Conservation (phyloP, 2,329 filamentous ascomycete genomes). For the Pseudocercospora macadamiae region DNA sequence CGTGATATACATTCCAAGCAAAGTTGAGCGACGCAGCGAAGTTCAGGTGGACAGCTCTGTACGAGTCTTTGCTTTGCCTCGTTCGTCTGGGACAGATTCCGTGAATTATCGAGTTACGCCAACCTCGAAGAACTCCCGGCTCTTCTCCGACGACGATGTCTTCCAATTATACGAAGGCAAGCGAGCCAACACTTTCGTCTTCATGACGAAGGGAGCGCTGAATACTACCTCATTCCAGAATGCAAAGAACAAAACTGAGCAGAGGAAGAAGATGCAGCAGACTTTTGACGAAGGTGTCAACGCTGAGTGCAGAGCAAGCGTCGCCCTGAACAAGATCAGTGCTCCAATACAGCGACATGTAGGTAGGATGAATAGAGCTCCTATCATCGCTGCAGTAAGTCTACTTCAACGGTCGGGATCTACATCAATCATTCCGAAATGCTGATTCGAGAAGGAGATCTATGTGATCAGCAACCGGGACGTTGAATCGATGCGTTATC, state of each 20-base stretch:
- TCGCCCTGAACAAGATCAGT: conserved; percentile 8
- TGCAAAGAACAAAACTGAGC: not conserved
- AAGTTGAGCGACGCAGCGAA: not conserved
- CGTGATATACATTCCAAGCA: conserved; percentile 10
- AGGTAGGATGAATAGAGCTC: conserved; percentile 7
- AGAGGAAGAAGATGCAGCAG: not conserved
- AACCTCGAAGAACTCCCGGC: not conserved
- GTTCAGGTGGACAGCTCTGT: conserved; percentile 4
- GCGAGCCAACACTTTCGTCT: conserved; percentile 7
- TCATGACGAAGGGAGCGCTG: not conserved
- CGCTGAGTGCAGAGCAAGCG: conserved; percentile 9
- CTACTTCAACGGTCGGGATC: too few species aligned
- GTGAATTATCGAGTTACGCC: conserved; percentile 1
- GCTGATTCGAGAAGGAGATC: not conserved
- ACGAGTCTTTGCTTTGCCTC: conserved; percentile 10
- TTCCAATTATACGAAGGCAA: conserved; percentile 11
- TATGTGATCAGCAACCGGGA: conserved; percentile 14
- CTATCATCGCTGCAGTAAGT: not conserved
- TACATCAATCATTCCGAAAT: not conserved
- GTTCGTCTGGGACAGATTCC: not conserved
- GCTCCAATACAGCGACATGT: conserved; percentile 5
- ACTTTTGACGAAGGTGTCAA: conserved; percentile 1
- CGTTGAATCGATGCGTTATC: conserved; percentile 11
- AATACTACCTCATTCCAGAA: not conserved
- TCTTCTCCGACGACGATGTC: conserved; percentile 4